These are phyloP conservation scores for Pseudogymnoascus destructans DNA, from an alignment of 2,329 filamentous ascomycete genomes.

Conservation along the genomic window DNA sequence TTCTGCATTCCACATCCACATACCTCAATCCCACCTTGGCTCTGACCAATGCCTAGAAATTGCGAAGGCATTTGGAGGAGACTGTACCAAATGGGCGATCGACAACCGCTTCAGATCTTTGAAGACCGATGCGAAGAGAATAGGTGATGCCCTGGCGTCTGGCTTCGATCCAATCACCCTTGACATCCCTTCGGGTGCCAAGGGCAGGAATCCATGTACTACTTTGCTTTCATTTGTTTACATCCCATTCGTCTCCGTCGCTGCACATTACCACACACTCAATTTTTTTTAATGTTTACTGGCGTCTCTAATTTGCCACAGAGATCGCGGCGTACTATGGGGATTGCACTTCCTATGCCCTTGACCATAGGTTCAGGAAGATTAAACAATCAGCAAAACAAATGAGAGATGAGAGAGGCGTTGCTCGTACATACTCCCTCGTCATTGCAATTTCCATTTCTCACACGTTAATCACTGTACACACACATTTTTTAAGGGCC, in stretches of 20 bases:
- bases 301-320: slow-evolving; percentile 15
- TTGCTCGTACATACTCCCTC: slow-evolving; percentile 11
- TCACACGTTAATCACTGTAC: slow-evolving; percentile 10
- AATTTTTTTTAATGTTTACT: not conserved
- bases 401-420: slow-evolving; percentile 13
- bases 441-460: slow-evolving; percentile 14
- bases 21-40: not conserved
- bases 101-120: slow-evolving; percentile 30
- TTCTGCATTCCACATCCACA: slow-evolving; percentile 12
- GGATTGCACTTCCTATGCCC: slow-evolving; percentile 17
- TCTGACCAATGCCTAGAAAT: slow-evolving; percentile 15
- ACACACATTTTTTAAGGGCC: slow-evolving; percentile 11
- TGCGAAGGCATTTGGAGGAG: slow-evolving; percentile 23
- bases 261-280: slow-evolving; percentile 9
- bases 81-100: slow-evolving; percentile 26
- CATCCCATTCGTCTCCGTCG: not conserved
- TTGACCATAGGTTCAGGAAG: slow-evolving; percentile 22
- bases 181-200: slow-evolving; percentile 12
- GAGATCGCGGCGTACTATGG: slow-evolving; percentile 18
- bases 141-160: slow-evolving; percentile 22
- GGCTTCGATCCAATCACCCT: slow-evolving; percentile 27
- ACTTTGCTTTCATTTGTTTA: not conserved
- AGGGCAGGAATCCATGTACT: slow-evolving; percentile 9
- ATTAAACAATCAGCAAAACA: slow-evolving; percentile 21
- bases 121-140: slow-evolving; percentile 29